These are phyloP conservation scores for Caloboletus firmus DNA, from an alignment of 1,284 basidiomycete genomes.

Conservation along the genomic window DNA sequence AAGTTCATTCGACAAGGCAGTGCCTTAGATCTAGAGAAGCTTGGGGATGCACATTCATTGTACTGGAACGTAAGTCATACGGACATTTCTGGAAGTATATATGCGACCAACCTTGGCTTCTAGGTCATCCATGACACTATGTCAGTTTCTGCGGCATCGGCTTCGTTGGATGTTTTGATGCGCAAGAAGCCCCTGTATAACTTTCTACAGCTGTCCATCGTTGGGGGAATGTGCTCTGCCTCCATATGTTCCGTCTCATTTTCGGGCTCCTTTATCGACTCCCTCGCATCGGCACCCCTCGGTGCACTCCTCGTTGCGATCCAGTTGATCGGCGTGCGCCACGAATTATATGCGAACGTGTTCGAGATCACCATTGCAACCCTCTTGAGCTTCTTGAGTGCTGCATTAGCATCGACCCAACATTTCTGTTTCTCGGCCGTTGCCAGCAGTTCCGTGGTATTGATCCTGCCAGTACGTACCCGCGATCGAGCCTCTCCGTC, in stretches of 20 bases:
- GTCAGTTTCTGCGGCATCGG: conserved; percentile 77
- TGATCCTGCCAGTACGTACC: conserved; percentile 75
- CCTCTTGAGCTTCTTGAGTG: conserved; percentile 79
- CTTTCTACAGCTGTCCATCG: conserved; percentile 65
- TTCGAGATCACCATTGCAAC: conserved; percentile 87
- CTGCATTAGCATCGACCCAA: conserved; percentile 68
- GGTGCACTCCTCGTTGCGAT: conserved; percentile 77
- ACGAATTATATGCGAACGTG: conserved; percentile 84
- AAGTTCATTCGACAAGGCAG: conserved; percentile 81
- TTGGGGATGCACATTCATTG: conserved; percentile 72
- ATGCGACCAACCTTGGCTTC: conserved; percentile 1
- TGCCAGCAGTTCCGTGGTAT: conserved; percentile 80
- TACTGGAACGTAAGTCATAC: conserved; percentile 72
- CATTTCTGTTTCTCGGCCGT: conserved; percentile 86
- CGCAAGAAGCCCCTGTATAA: conserved; percentile 60
- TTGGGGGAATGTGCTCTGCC: conserved; percentile 81
- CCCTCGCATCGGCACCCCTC: conserved; percentile 72
- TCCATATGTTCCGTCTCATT: conserved; percentile 77
- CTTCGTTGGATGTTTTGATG: conserved; percentile 79
- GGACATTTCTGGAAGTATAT: not conserved
- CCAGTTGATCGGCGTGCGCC: conserved; percentile 73
- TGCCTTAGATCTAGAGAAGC: conserved; percentile 75
- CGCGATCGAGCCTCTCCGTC: not conserved
- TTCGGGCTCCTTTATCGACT: conserved; percentile 80
- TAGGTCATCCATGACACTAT: conserved; percentile 86